Conservation (phyloP, 257 asterid species). For the Solanum chiquidenum region DNA sequence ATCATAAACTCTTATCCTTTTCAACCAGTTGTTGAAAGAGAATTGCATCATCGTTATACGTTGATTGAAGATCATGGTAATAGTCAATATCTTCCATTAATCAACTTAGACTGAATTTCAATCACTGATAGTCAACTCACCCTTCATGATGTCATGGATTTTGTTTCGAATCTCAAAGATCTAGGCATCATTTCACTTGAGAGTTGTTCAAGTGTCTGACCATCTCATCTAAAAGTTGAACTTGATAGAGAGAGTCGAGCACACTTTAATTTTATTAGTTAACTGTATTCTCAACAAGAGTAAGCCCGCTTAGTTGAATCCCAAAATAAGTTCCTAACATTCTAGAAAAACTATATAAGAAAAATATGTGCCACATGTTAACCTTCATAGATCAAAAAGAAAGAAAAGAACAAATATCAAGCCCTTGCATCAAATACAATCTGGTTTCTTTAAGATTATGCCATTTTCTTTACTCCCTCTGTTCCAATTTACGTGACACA, state of each 20-base stretch:
- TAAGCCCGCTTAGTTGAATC: not conserved
- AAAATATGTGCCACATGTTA: not conserved
- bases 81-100: too few species aligned
- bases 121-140: too few species aligned
- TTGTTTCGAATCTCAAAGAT: not conserved
- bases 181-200: not conserved
- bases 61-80: too few species aligned
- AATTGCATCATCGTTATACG: too few species aligned
- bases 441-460: not conserved
- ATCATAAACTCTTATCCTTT: too few species aligned
- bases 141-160: too few species aligned
- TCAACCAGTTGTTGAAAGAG: too few species aligned
- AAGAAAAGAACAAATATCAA: not conserved
- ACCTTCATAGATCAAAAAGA: not conserved
- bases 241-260: not conserved
- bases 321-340: not conserved
- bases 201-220: not conserved
- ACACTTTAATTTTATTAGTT: not conserved
- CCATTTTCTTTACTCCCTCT: not conserved
- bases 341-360: not conserved
- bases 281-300: not conserved
- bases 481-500: too few species aligned
- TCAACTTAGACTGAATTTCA: too few species aligned
- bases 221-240: too few species aligned
- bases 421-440: not conserved